These are phyloP conservation scores for Stemphylium beticola DNA, from an alignment of 2,329 filamentous ascomycete genomes.

Conservation along the genomic window DNA sequence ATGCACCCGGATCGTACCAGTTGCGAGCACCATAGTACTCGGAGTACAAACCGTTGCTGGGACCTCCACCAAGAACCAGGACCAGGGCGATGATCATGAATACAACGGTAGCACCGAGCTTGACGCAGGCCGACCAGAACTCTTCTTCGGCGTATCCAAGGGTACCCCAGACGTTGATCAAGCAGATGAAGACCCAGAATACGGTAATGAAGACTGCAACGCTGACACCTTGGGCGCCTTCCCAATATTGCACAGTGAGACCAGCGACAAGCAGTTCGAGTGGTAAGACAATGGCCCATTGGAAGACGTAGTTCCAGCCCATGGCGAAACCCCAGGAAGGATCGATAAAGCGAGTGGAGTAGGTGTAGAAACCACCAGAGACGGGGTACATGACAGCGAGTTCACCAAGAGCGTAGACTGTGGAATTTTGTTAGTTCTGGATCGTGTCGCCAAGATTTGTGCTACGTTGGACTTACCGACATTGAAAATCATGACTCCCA, in stretches of 20 bases:
- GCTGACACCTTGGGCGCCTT: slow-evolving; percentile 17
- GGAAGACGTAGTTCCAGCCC: slow-evolving; percentile 48
- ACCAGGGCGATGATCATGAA: slow-evolving; percentile 59
- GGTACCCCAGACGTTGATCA: slow-evolving; percentile 49
- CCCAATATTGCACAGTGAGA: slow-evolving; percentile 49
- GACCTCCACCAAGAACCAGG: slow-evolving; percentile 63
- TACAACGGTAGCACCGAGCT: slow-evolving; percentile 45
- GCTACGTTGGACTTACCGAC: slow-evolving; percentile 36
- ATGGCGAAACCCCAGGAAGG: slow-evolving; percentile 53
- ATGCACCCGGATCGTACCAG: slow-evolving; percentile 63
- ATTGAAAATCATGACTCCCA: slow-evolving; percentile 50
- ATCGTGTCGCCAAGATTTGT: background rate
- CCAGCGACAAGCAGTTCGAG: slow-evolving; percentile 49
- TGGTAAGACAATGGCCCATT: slow-evolving; percentile 48
- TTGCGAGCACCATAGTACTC: slow-evolving; percentile 66
- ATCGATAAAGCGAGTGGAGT: slow-evolving; percentile 57
- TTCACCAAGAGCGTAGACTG: slow-evolving; percentile 57
- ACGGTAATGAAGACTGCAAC: slow-evolving; percentile 47
- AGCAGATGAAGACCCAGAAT: slow-evolving; percentile 47
- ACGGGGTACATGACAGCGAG: slow-evolving; percentile 67
- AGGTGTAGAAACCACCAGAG: slow-evolving; percentile 60
- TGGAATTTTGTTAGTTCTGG: slow-evolving; percentile 50
- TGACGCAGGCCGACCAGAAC: slow-evolving; percentile 47
- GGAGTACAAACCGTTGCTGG: slow-evolving; percentile 53
- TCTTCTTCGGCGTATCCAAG: slow-evolving; percentile 52